A percentile compares a stretch with the other conserved stretches of the same genome.
Evolutionary conservation across 495 filamentous ascomycete species (phyloP).

Genomic region (Bombardia bombarda): DNA sequence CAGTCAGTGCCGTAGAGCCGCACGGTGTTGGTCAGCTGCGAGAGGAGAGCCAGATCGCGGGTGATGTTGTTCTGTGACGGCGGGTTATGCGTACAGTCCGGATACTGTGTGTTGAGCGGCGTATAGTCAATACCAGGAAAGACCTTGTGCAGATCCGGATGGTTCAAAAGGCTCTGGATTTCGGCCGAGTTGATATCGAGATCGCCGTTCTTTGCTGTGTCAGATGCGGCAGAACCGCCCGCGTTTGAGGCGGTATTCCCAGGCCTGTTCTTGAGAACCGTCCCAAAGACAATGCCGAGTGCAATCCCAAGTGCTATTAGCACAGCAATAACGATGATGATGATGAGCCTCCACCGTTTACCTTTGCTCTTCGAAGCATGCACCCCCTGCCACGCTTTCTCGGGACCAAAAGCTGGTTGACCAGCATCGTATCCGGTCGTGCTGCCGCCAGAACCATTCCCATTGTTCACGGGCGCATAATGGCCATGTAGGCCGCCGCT

Average conservation of each 20-base stretch:
- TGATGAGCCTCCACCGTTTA: conserved; percentile 59
- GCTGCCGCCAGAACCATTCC: conserved; percentile 12
- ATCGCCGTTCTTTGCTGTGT: conserved; percentile 53
- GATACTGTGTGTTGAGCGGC: conserved; percentile 83
- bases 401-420: conserved; percentile 14
- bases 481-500: conserved; percentile 26
- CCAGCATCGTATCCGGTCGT: conserved; percentile 18
- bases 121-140: conserved; percentile 98
- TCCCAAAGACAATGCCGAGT: conserved; percentile 75
- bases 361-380: conserved; percentile 44
- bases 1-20: conserved; percentile 95
- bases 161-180: conserved; percentile 76
- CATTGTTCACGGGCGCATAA: conserved; percentile 32
- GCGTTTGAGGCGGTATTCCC: conserved; percentile 4
- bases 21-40: conserved; percentile 81
- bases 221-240: conserved; percentile 24
- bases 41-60: conserved; percentile 81
- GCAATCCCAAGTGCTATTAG: conserved; percentile 62
- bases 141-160: conserved; percentile 75
- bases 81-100: conserved; percentile 68
- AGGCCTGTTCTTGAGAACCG: conserved; percentile 44
- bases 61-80: conserved; percentile 93
- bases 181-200: conserved; percentile 66
- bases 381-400: conserved; percentile 51
- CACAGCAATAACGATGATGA: conserved; percentile 53